A percentile compares a stretch with the other conserved stretches of the same genome.
Conservation (phyloP, 2,329 filamentous ascomycete genomes). For the Fusarium keratoplasticum region DNA sequence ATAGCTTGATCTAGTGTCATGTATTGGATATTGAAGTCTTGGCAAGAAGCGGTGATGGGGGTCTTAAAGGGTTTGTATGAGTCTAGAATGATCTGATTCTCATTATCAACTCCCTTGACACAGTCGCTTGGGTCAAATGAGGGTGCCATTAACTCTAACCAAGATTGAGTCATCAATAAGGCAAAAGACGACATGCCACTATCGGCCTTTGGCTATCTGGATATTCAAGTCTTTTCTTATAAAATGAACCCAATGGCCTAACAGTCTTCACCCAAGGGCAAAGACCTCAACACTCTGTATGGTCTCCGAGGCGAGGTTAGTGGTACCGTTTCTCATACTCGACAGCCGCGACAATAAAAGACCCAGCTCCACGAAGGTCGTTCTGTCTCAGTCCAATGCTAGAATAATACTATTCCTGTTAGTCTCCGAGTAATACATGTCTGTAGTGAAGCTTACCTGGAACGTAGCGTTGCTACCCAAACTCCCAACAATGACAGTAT, state of each 20-base stretch:
- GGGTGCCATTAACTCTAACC: not conserved
- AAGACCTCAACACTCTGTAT: not conserved
- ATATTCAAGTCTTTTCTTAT: not conserved
- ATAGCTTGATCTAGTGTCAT: not conserved
- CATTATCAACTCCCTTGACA: no score
- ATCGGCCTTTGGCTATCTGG: not conserved
- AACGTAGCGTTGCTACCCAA: constrained; percentile 62
- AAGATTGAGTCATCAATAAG: not conserved
- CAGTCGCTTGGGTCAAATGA: not conserved
- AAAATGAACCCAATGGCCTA: not conserved
- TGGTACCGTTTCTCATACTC: constrained; percentile 37
- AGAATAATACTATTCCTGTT: constrained; percentile 40
- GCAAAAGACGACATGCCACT: not conserved
- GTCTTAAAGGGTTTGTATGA: not conserved
- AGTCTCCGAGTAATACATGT: not conserved
- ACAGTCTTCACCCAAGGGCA: not conserved
- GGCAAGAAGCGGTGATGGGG: not conserved
- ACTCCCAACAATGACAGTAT: constrained; percentile 64
- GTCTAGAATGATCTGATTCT: not conserved
- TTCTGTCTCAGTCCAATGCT: constrained; percentile 41
- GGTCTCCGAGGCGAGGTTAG: not conserved
- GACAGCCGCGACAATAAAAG: constrained; percentile 39
- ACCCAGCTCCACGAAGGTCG: constrained; percentile 41
- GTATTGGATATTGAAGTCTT: not conserved
- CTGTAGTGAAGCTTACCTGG: constrained; percentile 51